phyloP scores from a whole-genome alignment of 768 basidiomycete genomes.

The Suillus spraguei region DNA sequence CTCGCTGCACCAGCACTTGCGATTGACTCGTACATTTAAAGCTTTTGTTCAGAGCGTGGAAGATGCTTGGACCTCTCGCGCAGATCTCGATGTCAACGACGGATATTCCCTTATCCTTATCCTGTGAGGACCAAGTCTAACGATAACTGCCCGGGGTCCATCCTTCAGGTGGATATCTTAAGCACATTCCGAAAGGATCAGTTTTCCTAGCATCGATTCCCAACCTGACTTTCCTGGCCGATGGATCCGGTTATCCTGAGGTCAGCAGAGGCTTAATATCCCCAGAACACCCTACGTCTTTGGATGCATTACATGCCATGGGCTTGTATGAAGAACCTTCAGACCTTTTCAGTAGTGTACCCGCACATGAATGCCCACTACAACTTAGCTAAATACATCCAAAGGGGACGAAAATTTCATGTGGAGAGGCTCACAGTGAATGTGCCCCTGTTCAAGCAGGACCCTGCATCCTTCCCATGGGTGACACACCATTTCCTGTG shows the following conservation, averaged over 20 bases:
- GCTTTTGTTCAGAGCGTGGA: too few species aligned
- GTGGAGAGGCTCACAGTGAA: neutral
- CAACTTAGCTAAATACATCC: neutral
- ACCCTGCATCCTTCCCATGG: neutral
- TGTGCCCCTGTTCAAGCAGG: neutral
- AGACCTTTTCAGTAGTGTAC: neutral
- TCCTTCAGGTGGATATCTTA: neutral
- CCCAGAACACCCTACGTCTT: neutral
- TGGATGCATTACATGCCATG: neutral
- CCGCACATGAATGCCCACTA: neutral
- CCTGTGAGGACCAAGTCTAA: neutral
- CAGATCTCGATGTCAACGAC: neutral
- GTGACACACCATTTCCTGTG: neutral
- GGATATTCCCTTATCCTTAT: neutral
- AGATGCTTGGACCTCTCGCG: too few species aligned
- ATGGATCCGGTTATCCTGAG: neutral
- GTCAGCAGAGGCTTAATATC: neutral
- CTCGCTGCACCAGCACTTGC: neutral
- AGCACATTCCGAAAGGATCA: neutral
- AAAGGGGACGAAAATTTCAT: neutral
- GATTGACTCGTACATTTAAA: neutral
- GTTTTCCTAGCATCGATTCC: neutral
- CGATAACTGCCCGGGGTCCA: neutral
- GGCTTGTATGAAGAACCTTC: neutral
- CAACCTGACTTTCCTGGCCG: neutral